Evolutionary conservation across 2,329 filamentous ascomycete genomes (phyloP).

Genomic region (Botrytis sinoallii): DNA sequence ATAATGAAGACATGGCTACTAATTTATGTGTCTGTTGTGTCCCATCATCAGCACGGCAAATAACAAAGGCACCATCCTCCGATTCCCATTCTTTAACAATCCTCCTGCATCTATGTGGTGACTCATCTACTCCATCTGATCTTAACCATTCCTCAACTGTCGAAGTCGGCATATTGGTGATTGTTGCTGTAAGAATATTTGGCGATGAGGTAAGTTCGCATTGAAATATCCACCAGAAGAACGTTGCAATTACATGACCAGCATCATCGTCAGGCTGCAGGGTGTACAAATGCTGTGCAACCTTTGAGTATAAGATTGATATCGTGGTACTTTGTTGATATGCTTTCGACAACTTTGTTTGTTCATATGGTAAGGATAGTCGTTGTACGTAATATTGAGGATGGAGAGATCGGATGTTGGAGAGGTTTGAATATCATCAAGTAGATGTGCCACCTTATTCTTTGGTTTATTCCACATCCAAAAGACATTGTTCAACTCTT

Average conservation of each 20-base stretch:
- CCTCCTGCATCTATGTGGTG: constrained; percentile 39
- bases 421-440: constrained; percentile 13
- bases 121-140: constrained; percentile 31
- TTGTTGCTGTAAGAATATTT: constrained; percentile 24
- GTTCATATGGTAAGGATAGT: constrained; percentile 9
- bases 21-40: constrained; percentile 37
- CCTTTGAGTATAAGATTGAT: constrained; percentile 22
- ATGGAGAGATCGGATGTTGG: constrained; percentile 19
- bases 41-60: constrained; percentile 40
- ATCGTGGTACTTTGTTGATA: constrained; percentile 13
- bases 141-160: constrained; percentile 38
- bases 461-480: constrained; percentile 5
- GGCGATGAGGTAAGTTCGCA: constrained; percentile 21
- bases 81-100: constrained; percentile 36
- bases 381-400: constrained; percentile 1
- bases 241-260: constrained; percentile 37
- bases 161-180: constrained; percentile 35
- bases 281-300: constrained; percentile 37
- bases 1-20: constrained; percentile 69
- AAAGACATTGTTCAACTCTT: neutral
- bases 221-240: constrained; percentile 27
- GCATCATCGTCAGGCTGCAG: constrained; percentile 37
- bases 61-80: constrained; percentile 37
- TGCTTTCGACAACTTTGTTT: constrained; percentile 1
- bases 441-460: constrained; percentile 27